These are phyloP conservation scores for Geotrichum australiense DNA, from an alignment of 1,139 yeast species.

Conservation along the genomic window DNA sequence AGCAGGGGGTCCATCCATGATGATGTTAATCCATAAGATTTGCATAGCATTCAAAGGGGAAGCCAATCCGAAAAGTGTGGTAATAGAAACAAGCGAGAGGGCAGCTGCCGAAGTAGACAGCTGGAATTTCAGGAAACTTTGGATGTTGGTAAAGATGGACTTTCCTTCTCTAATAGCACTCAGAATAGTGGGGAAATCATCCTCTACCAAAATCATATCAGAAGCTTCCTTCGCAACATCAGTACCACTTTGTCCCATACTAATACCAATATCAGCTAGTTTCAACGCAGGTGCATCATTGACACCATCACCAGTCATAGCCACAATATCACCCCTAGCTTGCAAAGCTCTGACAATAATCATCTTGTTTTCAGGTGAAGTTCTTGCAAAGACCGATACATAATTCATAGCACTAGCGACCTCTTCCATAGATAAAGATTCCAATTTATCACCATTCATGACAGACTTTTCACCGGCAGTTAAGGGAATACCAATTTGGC, in stretches of 20 bases:
- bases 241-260: slow-evolving; percentile 96
- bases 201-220: slow-evolving; percentile 95
- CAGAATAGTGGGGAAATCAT: slow-evolving; percentile 87
- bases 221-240: slow-evolving; percentile 99
- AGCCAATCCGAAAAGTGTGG: slow-evolving; percentile 81
- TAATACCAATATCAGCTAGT: slow-evolving; percentile 93
- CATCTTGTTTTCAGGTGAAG: slow-evolving; percentile 94
- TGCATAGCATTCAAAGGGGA: slow-evolving; percentile 99
- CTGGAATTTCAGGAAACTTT: slow-evolving; percentile 89
- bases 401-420: slow-evolving; percentile 67
- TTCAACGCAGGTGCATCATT: slow-evolving; percentile 99
- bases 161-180: slow-evolving; percentile 95
- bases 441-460: slow-evolving; percentile 77
- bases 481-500: slow-evolving; percentile 80
- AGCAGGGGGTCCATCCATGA: slow-evolving; percentile 99
- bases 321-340: slow-evolving; percentile 89
- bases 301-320: slow-evolving; percentile 99
- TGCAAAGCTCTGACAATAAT: slow-evolving; percentile 87
- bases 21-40: slow-evolving; percentile 91
- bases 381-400: slow-evolving; percentile 90
- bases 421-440: slow-evolving; percentile 59
- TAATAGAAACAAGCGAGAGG: slow-evolving; percentile 73
- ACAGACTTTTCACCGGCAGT: slow-evolving; percentile 48
- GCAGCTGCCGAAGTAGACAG: slow-evolving; percentile 95
- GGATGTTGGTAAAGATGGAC: slow-evolving; percentile 91